Base-by-base conservation (phyloP, 768 basidiomycete species). In the Trametes villosa region DNA sequence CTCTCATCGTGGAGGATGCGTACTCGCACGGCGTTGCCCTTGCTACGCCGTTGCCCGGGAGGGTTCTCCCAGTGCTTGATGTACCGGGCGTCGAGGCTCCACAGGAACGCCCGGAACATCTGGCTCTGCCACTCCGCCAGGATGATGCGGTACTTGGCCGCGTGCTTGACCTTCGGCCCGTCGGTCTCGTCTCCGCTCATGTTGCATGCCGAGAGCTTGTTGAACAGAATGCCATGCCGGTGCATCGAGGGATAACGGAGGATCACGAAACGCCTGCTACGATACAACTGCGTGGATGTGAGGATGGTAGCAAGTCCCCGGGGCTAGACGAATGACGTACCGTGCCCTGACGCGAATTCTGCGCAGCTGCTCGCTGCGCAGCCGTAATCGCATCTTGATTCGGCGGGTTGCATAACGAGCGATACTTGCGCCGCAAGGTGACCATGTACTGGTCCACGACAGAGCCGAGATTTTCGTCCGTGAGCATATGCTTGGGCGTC, bases 121-220 rank as follows among this genome's bases (percentile, higher is more conserved):
- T 31, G 4, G 46, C 55, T 57, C 36, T 57, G 55, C 55, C 55
- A 57, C 18, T 24, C 9, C 9, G 55, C 46, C n/a, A 48, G 18
- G 2, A 48, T 29, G 36, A 57, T 57, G 24, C 46, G 55, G n/a
- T 36, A 57, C 13, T 24, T 29, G 13, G 45, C 9, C 5, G 46
- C 34, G 30, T 48, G 46, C 24, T 40, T 38, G 18, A 36, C 31
- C 34, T 57, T 26, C 3, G 33, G 24, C 6, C 55, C 46, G 15
- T 57, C 55, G 1, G 46, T 57, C 36, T 57, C 55, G 24, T 57
- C 55, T 13, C 17, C 55, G 34, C 55, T 57, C 55, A 57, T 57
- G 46, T 57, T n/a, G n/a, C n/a, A n/a, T n/a, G n/a, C n/a, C n/a
- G n/a, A n/a, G n/a, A n/a, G n/a, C n/a, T n/a, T n/a, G n/a, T n/a